Evolutionary conservation across 768 basidiomycete species (phyloP), one percentile per base, ranked within the genome.

Genomic region (Suillus variegatus): DNA sequence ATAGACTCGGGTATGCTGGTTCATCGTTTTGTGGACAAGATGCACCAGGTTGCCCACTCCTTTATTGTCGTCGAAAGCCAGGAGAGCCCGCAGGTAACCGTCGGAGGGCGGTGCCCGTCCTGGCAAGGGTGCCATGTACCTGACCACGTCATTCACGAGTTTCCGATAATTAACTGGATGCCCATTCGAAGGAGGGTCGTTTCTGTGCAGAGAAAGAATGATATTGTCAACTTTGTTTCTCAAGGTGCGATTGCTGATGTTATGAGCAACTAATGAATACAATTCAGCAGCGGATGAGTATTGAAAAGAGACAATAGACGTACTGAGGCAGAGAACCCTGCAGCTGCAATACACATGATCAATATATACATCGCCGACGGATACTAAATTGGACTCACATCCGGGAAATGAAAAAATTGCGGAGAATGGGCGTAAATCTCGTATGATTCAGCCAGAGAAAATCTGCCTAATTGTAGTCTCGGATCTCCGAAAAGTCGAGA

Each of bases 241-340:
- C 44, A 67, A 32, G n/a, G 1, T 12, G 16, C 1, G 18, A 32
- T 64, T 51, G 8, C 41, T 46, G 16, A 74, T 64, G 49, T 83
- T 82, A 65, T 79, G 76, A 3, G 72, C 80, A 60, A 80, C 79
- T 79, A 35, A 49, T 9, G 41, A 32, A 47, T 0, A n/a, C 10
- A 18, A 25, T 40, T 56, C 47, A 28, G 32, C 47, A 25, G 28
- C 25, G 14, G 47, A 61, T 22, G 6, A 1, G 28, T 41, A 46
- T 14, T 28, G 28, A 20, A 32, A 60, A 25, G 1, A 16, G 10
- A 40, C 56, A 25, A 7, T 2, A 47, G 8, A 79, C 84, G 54
- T 71, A 87, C 87, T 66, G 40, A 88, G 70, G 64, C 81, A 82
- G 8, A 87, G 67, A 12, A 79, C 76, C 66, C 79, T 76, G 68